A percentile compares a stretch with the other conserved stretches of the same genome.
Evolutionary conservation across 2,329 filamentous ascomycete species (phyloP).

Genomic region (Diaporthe humulicola): DNA sequence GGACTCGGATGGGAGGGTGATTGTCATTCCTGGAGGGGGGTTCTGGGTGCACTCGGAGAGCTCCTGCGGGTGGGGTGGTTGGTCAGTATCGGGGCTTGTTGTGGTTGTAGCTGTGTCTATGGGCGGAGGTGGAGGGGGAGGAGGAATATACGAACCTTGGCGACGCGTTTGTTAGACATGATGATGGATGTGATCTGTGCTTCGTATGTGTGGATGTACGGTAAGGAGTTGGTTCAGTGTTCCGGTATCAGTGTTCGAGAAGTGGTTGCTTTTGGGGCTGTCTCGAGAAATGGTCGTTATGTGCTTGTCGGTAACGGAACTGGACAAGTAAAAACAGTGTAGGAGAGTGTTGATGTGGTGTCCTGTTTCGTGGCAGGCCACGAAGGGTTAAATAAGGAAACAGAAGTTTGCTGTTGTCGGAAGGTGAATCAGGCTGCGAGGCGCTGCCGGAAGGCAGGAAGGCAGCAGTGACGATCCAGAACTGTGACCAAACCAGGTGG

Average conservation of each 20-base stretch:
- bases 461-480: slow-evolving; percentile 15
- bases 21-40: slow-evolving; percentile 61
- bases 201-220: background rate
- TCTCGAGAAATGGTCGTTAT: background rate
- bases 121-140: background rate
- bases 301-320: background rate
- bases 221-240: background rate
- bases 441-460: background rate
- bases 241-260: background rate
- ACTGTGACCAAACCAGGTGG: slow-evolving; percentile 8
- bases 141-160: slow-evolving; percentile 3
- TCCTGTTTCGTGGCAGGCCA: background rate
- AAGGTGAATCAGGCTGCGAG: slow-evolving; percentile 12
- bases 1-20: slow-evolving; percentile 60
- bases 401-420: background rate
- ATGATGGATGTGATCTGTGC: background rate
- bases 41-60: slow-evolving; percentile 62
- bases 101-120: background rate
- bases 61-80: slow-evolving; percentile 57
- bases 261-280: background rate
- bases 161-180: slow-evolving; percentile 33
- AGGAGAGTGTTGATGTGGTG: background rate
- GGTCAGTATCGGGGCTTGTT: background rate
- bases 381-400: background rate
- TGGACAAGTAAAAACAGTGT: background rate